Base-by-base conservation (phyloP, 345 rosid species). In the Lepidium aucheri region DNA sequence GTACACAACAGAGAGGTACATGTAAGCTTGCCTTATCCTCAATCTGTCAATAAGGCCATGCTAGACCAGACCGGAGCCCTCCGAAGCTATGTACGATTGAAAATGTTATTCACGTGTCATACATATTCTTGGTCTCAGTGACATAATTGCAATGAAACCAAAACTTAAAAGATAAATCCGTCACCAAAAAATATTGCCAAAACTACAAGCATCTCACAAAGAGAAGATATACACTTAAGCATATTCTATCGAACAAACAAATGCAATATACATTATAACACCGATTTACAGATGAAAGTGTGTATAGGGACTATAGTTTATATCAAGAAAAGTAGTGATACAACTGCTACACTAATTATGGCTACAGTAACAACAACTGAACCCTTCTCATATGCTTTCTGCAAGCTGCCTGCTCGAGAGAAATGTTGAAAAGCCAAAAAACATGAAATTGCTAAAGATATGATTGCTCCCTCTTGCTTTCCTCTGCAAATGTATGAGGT, bases 401-500 rank as follows among this genome's bases (percentile, higher is more conserved):
- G 75, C 77, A 89, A 79, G 84, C 82, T 81, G 55, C 88, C 85
- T 18, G 77, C 72, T 68, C 85, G 55, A 49, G 92, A 83, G 77
- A 92, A 85, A 76, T 92, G 98, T 83, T 85, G 93, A 80, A 75
- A 92, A 72, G 84, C 96, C 82, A 92, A 42, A 73, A 84, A 89
- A 24, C 67, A 83, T 9, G 86, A 82, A 16, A 89, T 77, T 60
- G 77, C 79, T 61, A 89, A 47, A 44, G 84, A 47, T 60, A 86
- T 74, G 63, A 87, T 80, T 26, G 81, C 81, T 26, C 96, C 95
- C 69, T 77, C 78, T 74, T 87, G 84, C 20, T 67, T 77, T 75
- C 87, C 96, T 82, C 98, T 92, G 84, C 56, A 69, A 77, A 15
- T 56, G 16, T 36, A 63, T 49, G 45, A 57, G 18, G 40, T 10